Conservation (phyloP, 2,329 filamentous ascomycete species). For the Nannizziopsis arthrosporioides region DNA sequence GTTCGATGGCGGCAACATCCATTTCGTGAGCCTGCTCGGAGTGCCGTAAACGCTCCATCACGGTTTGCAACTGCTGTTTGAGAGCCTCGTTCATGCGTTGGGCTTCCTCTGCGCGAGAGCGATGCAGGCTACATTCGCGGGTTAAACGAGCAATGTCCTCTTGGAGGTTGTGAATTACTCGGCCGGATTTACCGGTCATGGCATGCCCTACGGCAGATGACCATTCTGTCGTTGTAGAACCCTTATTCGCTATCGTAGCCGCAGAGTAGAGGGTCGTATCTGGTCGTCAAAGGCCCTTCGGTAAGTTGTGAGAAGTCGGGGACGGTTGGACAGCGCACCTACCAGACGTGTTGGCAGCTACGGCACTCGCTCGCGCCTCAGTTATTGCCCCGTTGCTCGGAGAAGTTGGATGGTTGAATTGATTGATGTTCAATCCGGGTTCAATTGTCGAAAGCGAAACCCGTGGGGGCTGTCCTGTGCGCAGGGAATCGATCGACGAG, state of each 20-base stretch:
- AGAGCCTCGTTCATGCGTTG: constrained; percentile 37
- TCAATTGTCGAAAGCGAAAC: constrained; percentile 32
- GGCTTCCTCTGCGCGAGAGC: constrained; percentile 36
- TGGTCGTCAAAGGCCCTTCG: not conserved
- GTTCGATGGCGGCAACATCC: constrained; percentile 35
- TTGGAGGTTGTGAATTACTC: constrained; percentile 41
- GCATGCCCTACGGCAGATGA: constrained; percentile 41
- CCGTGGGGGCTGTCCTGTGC: constrained; percentile 20
- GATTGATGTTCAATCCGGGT: constrained; percentile 34
- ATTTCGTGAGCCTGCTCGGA: constrained; percentile 38
- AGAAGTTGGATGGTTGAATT: constrained; percentile 30
- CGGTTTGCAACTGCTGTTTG: constrained; percentile 35
- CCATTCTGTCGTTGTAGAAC: constrained; percentile 31
- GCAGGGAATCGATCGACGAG: constrained; percentile 4
- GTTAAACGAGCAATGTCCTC: constrained; percentile 40
- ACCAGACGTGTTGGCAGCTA: constrained; percentile 3
- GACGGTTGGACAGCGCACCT: not conserved
- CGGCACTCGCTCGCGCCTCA: constrained; percentile 1
- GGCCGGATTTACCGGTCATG: constrained; percentile 39
- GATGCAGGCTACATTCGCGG: constrained; percentile 36
- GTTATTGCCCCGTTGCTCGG: constrained; percentile 15
- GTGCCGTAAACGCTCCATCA: constrained; percentile 36
- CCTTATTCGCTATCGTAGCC: constrained; percentile 23
- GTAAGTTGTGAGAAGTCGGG: not conserved
- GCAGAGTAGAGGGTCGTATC: constrained; percentile 16